These are phyloP conservation scores for Claviceps paspali DNA, from an alignment of 2,329 filamentous ascomycete genomes.

Conservation along the genomic window DNA sequence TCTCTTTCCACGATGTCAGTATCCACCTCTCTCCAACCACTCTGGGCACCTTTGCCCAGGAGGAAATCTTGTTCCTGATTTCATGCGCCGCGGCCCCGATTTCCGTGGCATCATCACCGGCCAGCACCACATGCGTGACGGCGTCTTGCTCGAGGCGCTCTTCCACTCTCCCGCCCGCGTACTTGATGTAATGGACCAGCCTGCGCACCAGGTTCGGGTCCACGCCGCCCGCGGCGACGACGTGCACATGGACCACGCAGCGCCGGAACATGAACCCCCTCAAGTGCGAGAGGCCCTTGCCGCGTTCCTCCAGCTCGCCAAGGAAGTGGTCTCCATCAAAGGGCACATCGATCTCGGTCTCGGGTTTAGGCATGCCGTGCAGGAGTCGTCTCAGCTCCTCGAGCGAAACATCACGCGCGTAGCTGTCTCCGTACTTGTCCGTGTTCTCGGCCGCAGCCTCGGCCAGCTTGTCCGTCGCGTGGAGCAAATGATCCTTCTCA, in stretches of 20 bases:
- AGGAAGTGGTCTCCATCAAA: conserved; percentile 34
- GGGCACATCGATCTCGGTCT: conserved; percentile 23
- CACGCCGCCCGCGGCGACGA: conserved; percentile 12
- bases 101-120: conserved; percentile 24
- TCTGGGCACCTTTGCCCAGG: conserved; percentile 41
- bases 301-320: conserved; percentile 38
- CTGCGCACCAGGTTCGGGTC: conserved; percentile 22
- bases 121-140: conserved; percentile 58
- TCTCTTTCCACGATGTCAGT: conserved; percentile 63
- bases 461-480: conserved; percentile 41
- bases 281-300: conserved; percentile 35
- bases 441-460: conserved; percentile 43
- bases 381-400: conserved; percentile 46
- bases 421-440: conserved; percentile 74
- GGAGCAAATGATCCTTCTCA: conserved; percentile 54
- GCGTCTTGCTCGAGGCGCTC: conserved; percentile 28
- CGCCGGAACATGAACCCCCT: conserved; percentile 37
- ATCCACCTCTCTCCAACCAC: conserved; percentile 61
- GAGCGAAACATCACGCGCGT: conserved; percentile 49
- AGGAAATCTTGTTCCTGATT: conserved; percentile 31
- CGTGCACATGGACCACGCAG: conserved; percentile 26
- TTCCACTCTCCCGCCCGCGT: conserved; percentile 49
- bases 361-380: conserved; percentile 33
- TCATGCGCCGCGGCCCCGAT: conserved; percentile 22
- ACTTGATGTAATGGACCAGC: conserved; percentile 44